Conservation (phyloP, 129 eudicot species). For the Escallonia rubra region DNA sequence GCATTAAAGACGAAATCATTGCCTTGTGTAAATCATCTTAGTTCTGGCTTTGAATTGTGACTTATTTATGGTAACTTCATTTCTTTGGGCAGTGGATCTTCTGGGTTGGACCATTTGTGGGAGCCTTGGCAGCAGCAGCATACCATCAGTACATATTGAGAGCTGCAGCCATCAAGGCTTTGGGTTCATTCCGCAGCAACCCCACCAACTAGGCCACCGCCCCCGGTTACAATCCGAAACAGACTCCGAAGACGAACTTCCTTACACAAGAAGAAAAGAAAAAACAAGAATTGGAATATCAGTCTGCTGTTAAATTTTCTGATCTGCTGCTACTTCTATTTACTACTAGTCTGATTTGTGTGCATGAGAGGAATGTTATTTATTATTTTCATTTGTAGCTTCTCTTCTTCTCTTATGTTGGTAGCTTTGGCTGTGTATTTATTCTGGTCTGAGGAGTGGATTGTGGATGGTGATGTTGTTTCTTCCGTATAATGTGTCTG, state of each 20-base stretch:
- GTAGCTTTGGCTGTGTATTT: conserved; percentile 14
- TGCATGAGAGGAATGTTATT: conserved; percentile 8
- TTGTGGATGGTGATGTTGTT: conserved; percentile 1
- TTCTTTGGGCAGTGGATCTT: conserved; percentile 62
- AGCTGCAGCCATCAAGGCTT: conserved; percentile 82
- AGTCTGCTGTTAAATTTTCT: conserved; percentile 3
- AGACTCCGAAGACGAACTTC: too few species aligned
- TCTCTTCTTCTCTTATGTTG: neutral
- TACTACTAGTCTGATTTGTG: conserved; percentile 7
- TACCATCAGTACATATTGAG: conserved; percentile 91
- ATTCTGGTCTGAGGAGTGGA: conserved; percentile 7
- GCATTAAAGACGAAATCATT: neutral
- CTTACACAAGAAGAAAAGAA: too few species aligned
- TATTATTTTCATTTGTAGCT: neutral
- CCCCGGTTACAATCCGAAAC: too few species aligned
- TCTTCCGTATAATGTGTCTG: neutral
- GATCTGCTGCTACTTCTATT: neutral
- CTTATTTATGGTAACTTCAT: too few species aligned
- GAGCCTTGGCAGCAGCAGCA: conserved; percentile 91
- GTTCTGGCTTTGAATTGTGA: neutral
- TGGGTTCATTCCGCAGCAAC: conserved; percentile 91
- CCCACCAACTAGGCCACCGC: conserved; percentile 43
- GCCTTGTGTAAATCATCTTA: neutral
- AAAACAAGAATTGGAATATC: too few species aligned
- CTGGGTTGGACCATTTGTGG: conserved; percentile 94